These are phyloP conservation scores for Pleodorina starrii DNA, from an alignment of 139 green algal genomes.

Conservation along the genomic window DNA sequence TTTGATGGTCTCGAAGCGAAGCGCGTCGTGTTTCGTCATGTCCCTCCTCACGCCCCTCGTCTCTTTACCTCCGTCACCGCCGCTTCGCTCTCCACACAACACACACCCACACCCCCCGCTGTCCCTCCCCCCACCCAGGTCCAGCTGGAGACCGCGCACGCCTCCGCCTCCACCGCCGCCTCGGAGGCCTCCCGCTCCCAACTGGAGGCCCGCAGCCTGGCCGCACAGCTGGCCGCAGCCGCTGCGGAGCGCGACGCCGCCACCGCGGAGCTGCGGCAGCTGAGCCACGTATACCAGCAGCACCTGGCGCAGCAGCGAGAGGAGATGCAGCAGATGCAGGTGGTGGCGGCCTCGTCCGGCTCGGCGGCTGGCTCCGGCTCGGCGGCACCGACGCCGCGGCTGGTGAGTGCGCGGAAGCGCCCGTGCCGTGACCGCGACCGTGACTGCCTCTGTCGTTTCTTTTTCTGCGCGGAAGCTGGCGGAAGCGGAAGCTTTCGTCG, in stretches of 20 bases:
- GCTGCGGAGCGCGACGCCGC: slow-evolving; percentile 41
- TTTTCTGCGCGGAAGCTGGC: no score
- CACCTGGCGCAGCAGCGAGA: slow-evolving; percentile 40
- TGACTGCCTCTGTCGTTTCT: no score
- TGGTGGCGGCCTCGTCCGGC: not conserved
- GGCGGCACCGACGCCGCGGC: not conserved
- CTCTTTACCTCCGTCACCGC: no score
- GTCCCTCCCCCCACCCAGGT: not conserved
- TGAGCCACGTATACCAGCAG: slow-evolving; percentile 46
- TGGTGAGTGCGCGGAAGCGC: slow-evolving; percentile 4
- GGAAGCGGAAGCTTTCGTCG: no score
- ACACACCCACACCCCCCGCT: no score
- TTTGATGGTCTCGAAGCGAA: no score
- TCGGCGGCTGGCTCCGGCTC: no score
- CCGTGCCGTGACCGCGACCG: no score
- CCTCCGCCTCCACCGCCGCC: not conserved
- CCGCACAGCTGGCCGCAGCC: slow-evolving; percentile 24
- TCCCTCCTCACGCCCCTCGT: no score
- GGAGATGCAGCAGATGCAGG: slow-evolving; percentile 31
- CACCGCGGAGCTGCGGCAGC: slow-evolving; percentile 29
- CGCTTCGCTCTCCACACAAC: no score
- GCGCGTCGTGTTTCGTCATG: no score
- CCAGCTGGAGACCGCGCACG: slow-evolving; percentile 27
- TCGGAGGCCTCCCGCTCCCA: slow-evolving; percentile 23
- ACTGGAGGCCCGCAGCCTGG: not conserved